These are phyloP conservation scores for Gelatoporia subvermispora DNA, from an alignment of 768 basidiomycete genomes.

Conservation along the genomic window DNA sequence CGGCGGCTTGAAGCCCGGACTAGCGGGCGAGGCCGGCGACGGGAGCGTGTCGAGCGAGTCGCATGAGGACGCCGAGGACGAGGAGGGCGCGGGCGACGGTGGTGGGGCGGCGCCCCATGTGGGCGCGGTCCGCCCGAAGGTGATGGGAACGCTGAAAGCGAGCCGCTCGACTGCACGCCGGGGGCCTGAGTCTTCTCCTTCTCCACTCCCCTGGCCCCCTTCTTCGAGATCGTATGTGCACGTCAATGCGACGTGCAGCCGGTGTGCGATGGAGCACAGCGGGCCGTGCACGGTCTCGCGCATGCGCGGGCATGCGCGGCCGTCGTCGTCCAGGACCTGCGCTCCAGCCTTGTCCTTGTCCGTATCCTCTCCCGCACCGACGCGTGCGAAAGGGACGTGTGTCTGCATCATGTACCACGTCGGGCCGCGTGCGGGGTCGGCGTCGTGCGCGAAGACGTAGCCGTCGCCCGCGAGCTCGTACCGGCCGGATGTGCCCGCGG, in stretches of 20 bases:
- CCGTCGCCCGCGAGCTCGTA: slow-evolving; percentile 48
- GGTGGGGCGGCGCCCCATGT: slow-evolving; percentile 4
- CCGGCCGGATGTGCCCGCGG: slow-evolving; percentile 37
- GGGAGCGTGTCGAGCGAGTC: slow-evolving; percentile 41
- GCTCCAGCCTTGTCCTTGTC: slow-evolving; percentile 11
- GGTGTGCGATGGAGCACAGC: slow-evolving; percentile 52
- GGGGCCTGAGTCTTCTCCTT: background rate
- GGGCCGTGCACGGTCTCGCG: slow-evolving; percentile 49
- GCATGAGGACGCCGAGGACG: slow-evolving; percentile 36
- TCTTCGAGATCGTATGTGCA: slow-evolving; percentile 50
- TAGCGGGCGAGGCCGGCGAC: slow-evolving; percentile 32
- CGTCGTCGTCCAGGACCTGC: slow-evolving; percentile 21
- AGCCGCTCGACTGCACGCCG: slow-evolving; percentile 17
- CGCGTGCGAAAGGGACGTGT: slow-evolving; percentile 42
- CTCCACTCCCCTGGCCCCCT: slow-evolving; percentile 14
- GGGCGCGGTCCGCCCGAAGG: slow-evolving; percentile 14
- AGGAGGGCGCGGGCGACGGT: slow-evolving; percentile 20
- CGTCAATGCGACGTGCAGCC: slow-evolving; percentile 46
- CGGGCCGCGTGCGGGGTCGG: slow-evolving; percentile 19
- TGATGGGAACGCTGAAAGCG: slow-evolving; percentile 18
- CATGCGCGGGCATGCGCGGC: slow-evolving; percentile 35
- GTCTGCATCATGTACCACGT: slow-evolving; percentile 59
- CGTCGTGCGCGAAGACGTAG: slow-evolving; percentile 43
- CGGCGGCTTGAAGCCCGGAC: slow-evolving; percentile 60
- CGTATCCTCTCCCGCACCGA: slow-evolving; percentile 12